These are phyloP conservation scores for Dactylellina drechsleri DNA, from an alignment of 2,329 filamentous ascomycete species.

Conservation along the genomic window DNA sequence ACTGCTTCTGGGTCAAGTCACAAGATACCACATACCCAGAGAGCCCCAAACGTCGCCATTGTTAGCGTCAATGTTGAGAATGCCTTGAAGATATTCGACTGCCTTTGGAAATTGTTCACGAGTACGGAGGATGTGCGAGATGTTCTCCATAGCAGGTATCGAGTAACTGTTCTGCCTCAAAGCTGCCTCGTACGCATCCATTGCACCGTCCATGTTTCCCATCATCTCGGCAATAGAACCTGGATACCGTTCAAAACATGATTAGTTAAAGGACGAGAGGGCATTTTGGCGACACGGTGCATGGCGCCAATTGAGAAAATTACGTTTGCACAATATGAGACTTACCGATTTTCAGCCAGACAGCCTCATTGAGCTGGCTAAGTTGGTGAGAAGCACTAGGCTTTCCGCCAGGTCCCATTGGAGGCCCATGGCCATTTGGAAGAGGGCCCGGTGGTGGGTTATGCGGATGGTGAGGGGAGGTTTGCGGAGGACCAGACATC, in stretches of 20 bases:
- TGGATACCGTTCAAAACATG: slow-evolving; percentile 61
- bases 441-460: slow-evolving; percentile 72
- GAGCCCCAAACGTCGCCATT: slow-evolving; percentile 98
- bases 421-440: slow-evolving; percentile 67
- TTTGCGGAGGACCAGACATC: slow-evolving; percentile 77
- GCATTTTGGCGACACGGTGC: slow-evolving; percentile 14
- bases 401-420: slow-evolving; percentile 67
- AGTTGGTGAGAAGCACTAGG: slow-evolving; percentile 78
- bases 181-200: slow-evolving; percentile 89
- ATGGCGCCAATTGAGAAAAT: slow-evolving; percentile 34
- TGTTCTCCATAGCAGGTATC: slow-evolving; percentile 89
- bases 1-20: slow-evolving; percentile 40
- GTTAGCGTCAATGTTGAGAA: slow-evolving; percentile 84
- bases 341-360: slow-evolving; percentile 94
- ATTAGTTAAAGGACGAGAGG: neutral
- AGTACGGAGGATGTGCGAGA: slow-evolving; percentile 87
- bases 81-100: slow-evolving; percentile 89
- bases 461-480: slow-evolving; percentile 69
- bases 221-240: slow-evolving; percentile 87
- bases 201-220: slow-evolving; percentile 87
- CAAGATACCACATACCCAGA: slow-evolving; percentile 71
- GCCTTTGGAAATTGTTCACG: slow-evolving; percentile 94
- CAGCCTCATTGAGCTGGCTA: slow-evolving; percentile 79
- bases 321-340: slow-evolving; percentile 46
- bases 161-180: slow-evolving; percentile 88